Evolutionary conservation across 805 yeast species (phyloP), one percentile per base, ranked within the genome.

Genomic region (Lipomyces starkeyi): DNA sequence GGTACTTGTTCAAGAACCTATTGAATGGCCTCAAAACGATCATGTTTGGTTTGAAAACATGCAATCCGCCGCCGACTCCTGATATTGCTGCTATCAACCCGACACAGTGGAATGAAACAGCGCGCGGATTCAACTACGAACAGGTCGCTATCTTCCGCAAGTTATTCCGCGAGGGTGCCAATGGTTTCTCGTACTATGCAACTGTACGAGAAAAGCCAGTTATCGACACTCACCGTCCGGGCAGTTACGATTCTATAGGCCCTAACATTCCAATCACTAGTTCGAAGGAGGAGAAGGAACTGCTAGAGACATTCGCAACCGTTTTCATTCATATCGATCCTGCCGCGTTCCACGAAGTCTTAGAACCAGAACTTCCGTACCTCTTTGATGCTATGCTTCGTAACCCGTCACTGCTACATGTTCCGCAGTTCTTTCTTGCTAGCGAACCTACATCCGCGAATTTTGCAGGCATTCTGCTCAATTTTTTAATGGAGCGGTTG

Each of bases 371-470:
- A 78, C 82, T 94, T 65, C 91, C 88, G 27, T 87, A 86, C 73
- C 81, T 93, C 78, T 92, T 91, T 74, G 88, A 90, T 14, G 85
- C 91, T 2, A 90, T 92, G 87, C 80, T 93, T 63, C 85, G 87
- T 27, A 95, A 94, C 77, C 90, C 96, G 0, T 93, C 97, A 0
- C 79, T 94, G 62, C 81, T 96, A 25, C 97, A 94, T 74, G 86
- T 95, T 65, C 97, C 98, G 0, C 98, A 96, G 78, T 91, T 93
- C 75, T 93, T 95, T 78, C 81, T 94, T 70, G 97, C 98, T 0
- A 92, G 92, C 74, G 99, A 95, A 76, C 86, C 91, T n/a, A 92
- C 97, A 0, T 91, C 97, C 0, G 91, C 97, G 20, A 93, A 93
- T 74, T 94, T 93, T 74, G 90, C 95, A 0, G 94, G 97, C 8